phyloP scores from a whole-genome alignment of 2,329 filamentous ascomycete genomes.

The Pestalotiopsis sp. region DNA sequence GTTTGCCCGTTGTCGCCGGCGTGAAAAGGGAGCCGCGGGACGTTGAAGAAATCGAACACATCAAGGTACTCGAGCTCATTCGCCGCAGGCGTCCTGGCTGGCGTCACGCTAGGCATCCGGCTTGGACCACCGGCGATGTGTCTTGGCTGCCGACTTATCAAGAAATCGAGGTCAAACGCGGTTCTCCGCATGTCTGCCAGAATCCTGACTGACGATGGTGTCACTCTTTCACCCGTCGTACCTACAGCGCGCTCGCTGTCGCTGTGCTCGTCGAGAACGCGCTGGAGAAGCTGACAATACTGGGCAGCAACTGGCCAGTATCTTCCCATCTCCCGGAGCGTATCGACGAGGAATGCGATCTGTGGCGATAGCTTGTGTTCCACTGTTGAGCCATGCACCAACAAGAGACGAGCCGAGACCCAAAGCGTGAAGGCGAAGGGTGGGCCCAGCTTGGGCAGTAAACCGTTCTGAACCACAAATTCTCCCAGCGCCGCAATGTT shows the following conservation, averaged over 20 bases:
- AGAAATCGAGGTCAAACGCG: constrained; percentile 86
- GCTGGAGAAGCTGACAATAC: constrained; percentile 78
- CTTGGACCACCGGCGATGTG: constrained; percentile 44
- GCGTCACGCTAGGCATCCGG: constrained; percentile 57
- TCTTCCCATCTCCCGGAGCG: constrained; percentile 76
- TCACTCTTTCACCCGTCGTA: constrained; percentile 69
- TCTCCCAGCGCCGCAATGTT: constrained; percentile 79
- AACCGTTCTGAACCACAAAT: constrained; percentile 74
- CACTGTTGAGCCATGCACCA: constrained; percentile 90
- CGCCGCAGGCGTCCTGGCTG: constrained; percentile 70
- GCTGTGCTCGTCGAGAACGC: constrained; percentile 84
- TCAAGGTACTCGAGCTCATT: constrained; percentile 91
- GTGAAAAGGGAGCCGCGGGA: constrained; percentile 69
- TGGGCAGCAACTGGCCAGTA: constrained; percentile 86
- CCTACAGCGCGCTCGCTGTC: constrained; percentile 65
- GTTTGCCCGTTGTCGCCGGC: constrained; percentile 28
- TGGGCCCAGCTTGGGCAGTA: constrained; percentile 81
- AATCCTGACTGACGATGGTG: constrained; percentile 83
- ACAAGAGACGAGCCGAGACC: constrained; percentile 84
- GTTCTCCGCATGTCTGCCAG: constrained; percentile 89
- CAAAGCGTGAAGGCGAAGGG: constrained; percentile 92
- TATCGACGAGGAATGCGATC: constrained; percentile 81
- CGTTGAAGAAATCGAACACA: constrained; percentile 94
- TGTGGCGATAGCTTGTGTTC: constrained; percentile 81
- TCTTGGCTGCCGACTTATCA: constrained; percentile 81